Evolutionary conservation across 1,284 basidiomycete genomes (phyloP), one percentile per base, ranked within the genome.

Genomic region (Moesziomyces globuligerus): DNA sequence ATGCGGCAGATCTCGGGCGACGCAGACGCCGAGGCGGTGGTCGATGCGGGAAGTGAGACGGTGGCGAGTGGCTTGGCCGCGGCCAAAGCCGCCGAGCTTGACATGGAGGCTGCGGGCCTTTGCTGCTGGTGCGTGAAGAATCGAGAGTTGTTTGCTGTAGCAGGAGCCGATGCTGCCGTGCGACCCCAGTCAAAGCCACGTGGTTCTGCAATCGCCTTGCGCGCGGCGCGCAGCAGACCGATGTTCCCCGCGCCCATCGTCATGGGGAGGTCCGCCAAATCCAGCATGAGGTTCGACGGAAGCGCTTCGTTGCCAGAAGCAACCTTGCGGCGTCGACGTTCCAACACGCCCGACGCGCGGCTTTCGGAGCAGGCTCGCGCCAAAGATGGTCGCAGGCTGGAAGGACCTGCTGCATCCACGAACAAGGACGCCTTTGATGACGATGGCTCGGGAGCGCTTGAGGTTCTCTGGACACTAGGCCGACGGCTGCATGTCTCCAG

Each of bases 121-220:
- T 49, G 58, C 50, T 54, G 46, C 38, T 68, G 48, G 7, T 48
- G 42, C 5, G 41, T 39, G 18, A 28, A 7, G 34, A 60, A 56
- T n/a, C 43, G 48, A 28, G 48, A 40, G 18, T 45, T 56, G 10
- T 41, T n/a, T 1, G 52, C 20, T 0, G 59, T 40, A 9, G 67
- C 40, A 10, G 60, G 60, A n/a, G 67, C 56, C 17, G 52, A 64
- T 10, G 41, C 20, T 5, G 66, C 29, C 8, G 37, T 21, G 23
- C 56, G 55, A 8, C 54, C 65, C 70, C 70, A 72, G 46, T 72
- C 70, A 24, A 68, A 72, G 11, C 59, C 70, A 25, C 46, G 32
- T 2, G 70, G 70, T 24, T 72, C 70, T 0, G 45, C 38, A 26
- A 62, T 52, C 25, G 70, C 70, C 25, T 49, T 57, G 46, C 65